Evolutionary conservation across 768 basidiomycete species (phyloP), one percentile per base, ranked within the genome.

Genomic region (Solioccasus polychromus): DNA sequence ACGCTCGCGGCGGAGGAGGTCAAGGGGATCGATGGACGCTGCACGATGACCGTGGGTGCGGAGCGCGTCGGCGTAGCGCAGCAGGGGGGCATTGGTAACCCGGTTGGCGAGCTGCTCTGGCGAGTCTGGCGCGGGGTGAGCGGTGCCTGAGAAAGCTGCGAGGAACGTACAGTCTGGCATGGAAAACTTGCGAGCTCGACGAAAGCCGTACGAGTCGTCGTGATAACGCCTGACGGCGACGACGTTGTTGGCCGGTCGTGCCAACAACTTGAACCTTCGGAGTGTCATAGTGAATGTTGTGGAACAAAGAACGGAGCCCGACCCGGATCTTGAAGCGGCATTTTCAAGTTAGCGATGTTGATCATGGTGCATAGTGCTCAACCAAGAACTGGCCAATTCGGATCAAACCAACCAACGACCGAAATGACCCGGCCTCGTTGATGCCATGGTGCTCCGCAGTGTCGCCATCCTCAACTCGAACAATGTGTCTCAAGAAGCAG

Each of bases 61-160:
- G 55, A 95, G 76, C 2, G 87, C 85, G 61, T 95, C 93, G 10
- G 92, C 88, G 60, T 92, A 94, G 26, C 93, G 85, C 35, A 94
- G 69, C 15, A 96, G 71, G 3, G 88, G 71, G 0, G 91, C 90
- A 54, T 94, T 92, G 3, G 62, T 60, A 12, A 73, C 73, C 8
- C 92, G 77, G 64, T 88, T 88, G 41, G 71, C 60, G 12, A 92
- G 72, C 54, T 90, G 87, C 0, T 70, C 68, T 1, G 74, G 62
- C 3, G 80, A 86, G 59, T 88, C 87, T 88, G 44, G 20, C 19
- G 8, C 20, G 3, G 8, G 15, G 29, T 52, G 38, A 55, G 40
- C 9, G 18, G 20, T 23, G n/a, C 10, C 11, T 7, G 28, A 40
- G 10, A 36, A 20, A 41, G 24, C 40, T 2, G 17, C 28, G 20